Evolutionary conservation across 768 basidiomycete species (phyloP), one percentile per base, ranked within the genome.

Genomic region (Wakefieldia striispora): DNA sequence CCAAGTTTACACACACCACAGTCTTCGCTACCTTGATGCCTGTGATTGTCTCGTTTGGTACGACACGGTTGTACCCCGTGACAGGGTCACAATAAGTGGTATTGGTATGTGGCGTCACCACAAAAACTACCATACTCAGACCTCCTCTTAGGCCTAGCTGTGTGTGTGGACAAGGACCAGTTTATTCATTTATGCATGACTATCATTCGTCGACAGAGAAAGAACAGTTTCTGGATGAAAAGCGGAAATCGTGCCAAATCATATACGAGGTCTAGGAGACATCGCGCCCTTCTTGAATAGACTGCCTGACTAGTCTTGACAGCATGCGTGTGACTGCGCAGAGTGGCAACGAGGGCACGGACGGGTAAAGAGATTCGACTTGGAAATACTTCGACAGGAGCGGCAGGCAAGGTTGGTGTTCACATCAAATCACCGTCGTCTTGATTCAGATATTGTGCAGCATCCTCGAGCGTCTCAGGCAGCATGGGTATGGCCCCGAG

Each of bases 281-380:
- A n/a, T 39, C n/a, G 9, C 4, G 11, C 3, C 1, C 13, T 13
- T 35, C 12, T 16, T 37, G 31, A 50, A 20, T 6, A 5, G 8
- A 5, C 9, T 19, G 26, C 1, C 29, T 29, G 29, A 29, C 29
- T 29, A 11, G 29, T 41, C 3, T 29, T 17, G 33, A 34, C 16
- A 56, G 57, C 57, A 58, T 8, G 46, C 51, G 1, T 0, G 2
- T 8, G 5, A 43, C 20, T 58, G 55, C 19, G 40, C 42, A 31
- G 10, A 3, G 21, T 58, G 51, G 54, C 37, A 53, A 23, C 16
- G 13, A 3, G 0, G 11, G 8, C 23, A 35, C 17, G 49, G 26
- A 14, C 6, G 16, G 29, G 37, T 42, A 19, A 43, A 24, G 21
- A 50, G 33, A 37, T 1, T 6, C 1, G 45, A 35, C 6, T 29